Evolutionary conservation across 768 basidiomycete species (phyloP), one percentile per base, ranked within the genome.

Genomic region (Cytidiella melzeri): DNA sequence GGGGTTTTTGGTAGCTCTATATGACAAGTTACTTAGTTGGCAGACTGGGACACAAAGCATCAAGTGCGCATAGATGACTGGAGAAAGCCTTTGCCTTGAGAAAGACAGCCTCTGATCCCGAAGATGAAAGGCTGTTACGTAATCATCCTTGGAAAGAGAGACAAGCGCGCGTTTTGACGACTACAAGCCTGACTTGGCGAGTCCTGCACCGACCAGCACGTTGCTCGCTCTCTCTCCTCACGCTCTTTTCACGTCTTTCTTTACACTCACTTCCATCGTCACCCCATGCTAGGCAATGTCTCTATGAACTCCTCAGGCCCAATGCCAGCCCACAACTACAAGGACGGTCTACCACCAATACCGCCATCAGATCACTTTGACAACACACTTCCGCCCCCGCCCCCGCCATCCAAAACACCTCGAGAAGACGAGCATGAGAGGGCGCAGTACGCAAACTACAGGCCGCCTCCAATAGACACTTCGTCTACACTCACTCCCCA

Each of bases 291-390:
- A 27, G 55, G 52, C 40, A 45, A 57, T 55, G 56, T 34, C 15
- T 34, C 30, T 34, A 15, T 34, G 30, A 34, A 34, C 30, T 34
- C 53, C 27, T 20, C 51, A 46, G 67, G 64, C 45, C 55, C 68
- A n/a, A 51, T 67, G n/a, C 61, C 64, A 13, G 52, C 61, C 18
- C 53, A 61, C 47, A 52, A 48, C 42, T 60, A 52, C 45, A 61
- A 61, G 45, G 62, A 64, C 36, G 61, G 60, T 44, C 60, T 68
- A 1, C 68, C 70, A 24, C 56, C 61, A 2, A 54, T 55, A 10
- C 64, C 63, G 3, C 61, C 62, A 19, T 39, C 52, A 47, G 48
- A 55, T 27, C 46, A 47, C 41, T 48, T 46, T 40, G 48, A 47
- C 46, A 50, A 52, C 45, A 20, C 52, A 24, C 34, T 47, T 27